Base-by-base conservation (phyloP, 371 early-diverging fungal species). In the Mortierella sp. region DNA sequence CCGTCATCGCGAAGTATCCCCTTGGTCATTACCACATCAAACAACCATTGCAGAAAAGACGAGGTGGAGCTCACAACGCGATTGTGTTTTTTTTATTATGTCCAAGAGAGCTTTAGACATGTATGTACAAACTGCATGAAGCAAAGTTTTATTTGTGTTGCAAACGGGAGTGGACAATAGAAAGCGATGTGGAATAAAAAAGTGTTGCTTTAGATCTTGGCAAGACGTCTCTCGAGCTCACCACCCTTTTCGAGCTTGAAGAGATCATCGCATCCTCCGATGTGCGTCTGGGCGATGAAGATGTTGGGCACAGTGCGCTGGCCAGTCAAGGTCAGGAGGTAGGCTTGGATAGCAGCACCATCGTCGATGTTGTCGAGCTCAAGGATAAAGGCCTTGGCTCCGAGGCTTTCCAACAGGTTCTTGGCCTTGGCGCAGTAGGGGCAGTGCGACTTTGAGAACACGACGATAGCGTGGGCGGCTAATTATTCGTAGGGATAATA, bases 301-400 rank as follows among this genome's bases (percentile, higher is more conserved):
- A 98, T 94, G 88, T 97, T 98, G 75, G 98, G 98, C 44, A 98
- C 98, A 7, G 97, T 97, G 38, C 93, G 90, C 90, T 97, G 97
- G 0, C 93, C 91, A 14, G 96, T 97, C 79, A 94, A 82, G 74
- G 93, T 90, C 1, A 75, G 77, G 38, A 98, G 92, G 51, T 93
- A 93, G 14, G 77, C 81, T 87, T 98, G 98, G 75, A 98, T 97
- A 4, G 91, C 93, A 54, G 84, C 71, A 18, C 99, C 98, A 78
- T 97, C 90, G 16, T 88, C 92, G 71, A 83, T 80, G 1, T 84
- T 80, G 80, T 94, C 89, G 14, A 97, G 88, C 87, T 96, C 96
- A 21, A 93, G 55, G 14, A 91, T 90, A n/a, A 85, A 80, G 75
- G 89, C 93, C 14, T 87, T 78, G 24, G 88, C 91, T 16, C 89